Percentiles rank a stretch among this genome's conserved stretches.
Conservation (phyloP, 176 grass and related monocot genomes). For the Carex parvula region DNA sequence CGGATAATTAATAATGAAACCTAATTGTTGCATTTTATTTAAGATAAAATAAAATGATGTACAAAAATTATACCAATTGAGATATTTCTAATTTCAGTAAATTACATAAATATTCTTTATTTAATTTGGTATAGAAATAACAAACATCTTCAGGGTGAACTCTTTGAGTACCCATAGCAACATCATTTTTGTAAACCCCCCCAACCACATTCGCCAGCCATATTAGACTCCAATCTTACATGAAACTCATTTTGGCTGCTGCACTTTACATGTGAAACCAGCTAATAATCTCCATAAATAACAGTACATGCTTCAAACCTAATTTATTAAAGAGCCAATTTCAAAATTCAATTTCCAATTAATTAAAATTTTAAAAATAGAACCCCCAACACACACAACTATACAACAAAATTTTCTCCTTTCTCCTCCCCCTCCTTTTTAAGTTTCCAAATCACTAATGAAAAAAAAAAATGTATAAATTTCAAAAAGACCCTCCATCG, state of each 20-base stretch:
- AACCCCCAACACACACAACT: conserved; percentile 6
- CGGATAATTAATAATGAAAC: neutral
- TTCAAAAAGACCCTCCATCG: neutral
- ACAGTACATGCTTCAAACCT: conserved; percentile 5
- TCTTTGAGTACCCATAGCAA: conserved; percentile 16
- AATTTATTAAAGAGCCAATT: conserved; percentile 1
- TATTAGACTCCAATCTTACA: conserved; percentile 7
- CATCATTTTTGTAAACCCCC: neutral
- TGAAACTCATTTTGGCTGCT: conserved; percentile 16
- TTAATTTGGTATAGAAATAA: neutral
- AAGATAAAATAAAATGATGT: neutral
- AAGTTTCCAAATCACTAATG: conserved; percentile 9
- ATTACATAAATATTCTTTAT: neutral
- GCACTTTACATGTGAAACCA: conserved; percentile 22
- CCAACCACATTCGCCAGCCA: conserved; percentile 20
- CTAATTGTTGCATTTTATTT: neutral
- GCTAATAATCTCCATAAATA: conserved; percentile 1
- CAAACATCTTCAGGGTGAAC: neutral
- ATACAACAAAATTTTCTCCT: conserved; percentile 22
- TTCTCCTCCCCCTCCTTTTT: neutral
- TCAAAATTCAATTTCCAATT: conserved; percentile 24
- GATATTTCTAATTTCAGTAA: neutral
- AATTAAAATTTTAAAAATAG: neutral
- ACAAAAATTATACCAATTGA: neutral
- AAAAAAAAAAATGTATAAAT: neutral